Evolutionary conservation across 2,329 filamentous ascomycete genomes (phyloP).

Genomic region (Arthrobotrys entomopaga): DNA sequence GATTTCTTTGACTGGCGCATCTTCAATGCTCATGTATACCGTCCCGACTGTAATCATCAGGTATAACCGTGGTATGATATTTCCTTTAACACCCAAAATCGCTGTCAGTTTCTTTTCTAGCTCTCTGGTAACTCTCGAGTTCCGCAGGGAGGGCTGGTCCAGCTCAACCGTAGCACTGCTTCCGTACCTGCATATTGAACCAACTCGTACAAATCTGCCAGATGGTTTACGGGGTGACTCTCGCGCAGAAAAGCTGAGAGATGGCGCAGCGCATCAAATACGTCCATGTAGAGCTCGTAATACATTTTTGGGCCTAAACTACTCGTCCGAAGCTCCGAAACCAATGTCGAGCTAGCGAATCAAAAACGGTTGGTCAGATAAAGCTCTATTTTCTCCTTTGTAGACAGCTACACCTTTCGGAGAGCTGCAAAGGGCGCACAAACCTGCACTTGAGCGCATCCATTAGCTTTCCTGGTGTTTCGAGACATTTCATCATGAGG

Average conservation of each 20-base stretch:
- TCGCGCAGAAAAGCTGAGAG: slow-evolving; percentile 96
- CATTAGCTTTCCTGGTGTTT: slow-evolving; percentile 98
- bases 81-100: slow-evolving; percentile 73
- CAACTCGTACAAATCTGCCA: slow-evolving; percentile 80
- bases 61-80: slow-evolving; percentile 94
- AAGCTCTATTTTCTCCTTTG: not conserved
- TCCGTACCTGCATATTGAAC: slow-evolving; percentile 59
- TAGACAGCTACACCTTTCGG: not conserved
- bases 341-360: slow-evolving; percentile 82
- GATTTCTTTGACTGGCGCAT: slow-evolving; percentile 98
- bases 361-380: not conserved
- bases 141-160: no score
- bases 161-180: no score
- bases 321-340: slow-evolving; percentile 97
- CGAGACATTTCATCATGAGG: slow-evolving; percentile 96
- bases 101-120: not conserved
- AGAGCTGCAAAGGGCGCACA: slow-evolving; percentile 61
- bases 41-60: slow-evolving; percentile 99
- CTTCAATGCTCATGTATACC: slow-evolving; percentile 98
- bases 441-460: slow-evolving; percentile 99
- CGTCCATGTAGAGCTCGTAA: slow-evolving; percentile 99
- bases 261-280: slow-evolving; percentile 97
- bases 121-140: no score
- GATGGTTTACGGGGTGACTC: slow-evolving; percentile 96
- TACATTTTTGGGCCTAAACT: slow-evolving; percentile 99